These are phyloP conservation scores for Butyriboletus loyo DNA, from an alignment of 768 basidiomycete genomes.

Conservation along the genomic window DNA sequence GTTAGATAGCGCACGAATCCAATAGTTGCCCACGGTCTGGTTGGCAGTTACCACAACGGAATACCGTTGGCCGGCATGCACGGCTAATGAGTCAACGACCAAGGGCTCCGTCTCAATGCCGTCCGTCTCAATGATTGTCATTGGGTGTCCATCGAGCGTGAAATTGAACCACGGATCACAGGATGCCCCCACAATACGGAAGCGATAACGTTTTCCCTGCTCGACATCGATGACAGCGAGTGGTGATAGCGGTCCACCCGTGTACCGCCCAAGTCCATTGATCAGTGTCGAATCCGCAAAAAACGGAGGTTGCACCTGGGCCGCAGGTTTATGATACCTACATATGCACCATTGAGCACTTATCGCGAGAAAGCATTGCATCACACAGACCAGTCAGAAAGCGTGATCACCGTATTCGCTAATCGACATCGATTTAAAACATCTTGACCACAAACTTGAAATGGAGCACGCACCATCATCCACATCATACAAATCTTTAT, in stretches of 20 bases:
- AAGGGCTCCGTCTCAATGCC: conserved; percentile 38
- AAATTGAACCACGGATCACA: conserved; percentile 44
- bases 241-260: conserved; percentile 31
- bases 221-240: conserved; percentile 36
- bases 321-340: conserved; percentile 19
- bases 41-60: conserved; percentile 40
- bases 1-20: conserved; percentile 35
- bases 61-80: conserved; percentile 51
- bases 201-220: conserved; percentile 35
- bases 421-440: not conserved
- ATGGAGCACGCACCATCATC: conserved; percentile 35
- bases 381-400: conserved; percentile 28
- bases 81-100: conserved; percentile 40
- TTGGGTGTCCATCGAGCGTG: conserved; percentile 42
- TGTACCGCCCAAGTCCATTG: conserved; percentile 39
- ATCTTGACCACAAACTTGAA: not conserved
- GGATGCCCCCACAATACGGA: conserved; percentile 37
- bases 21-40: conserved; percentile 36
- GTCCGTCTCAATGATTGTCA: conserved; percentile 49
- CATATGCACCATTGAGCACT: conserved; percentile 12
- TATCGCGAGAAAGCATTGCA: conserved; percentile 19
- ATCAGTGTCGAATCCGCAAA: conserved; percentile 33
- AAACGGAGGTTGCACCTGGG: too few species aligned
- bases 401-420: conserved; percentile 43
- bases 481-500: conserved; percentile 37